Percentiles rank a stretch among this genome's conserved stretches.
Conservation (phyloP, 148 eudicot genomes). For the Arctostaphylos glauca region DNA sequence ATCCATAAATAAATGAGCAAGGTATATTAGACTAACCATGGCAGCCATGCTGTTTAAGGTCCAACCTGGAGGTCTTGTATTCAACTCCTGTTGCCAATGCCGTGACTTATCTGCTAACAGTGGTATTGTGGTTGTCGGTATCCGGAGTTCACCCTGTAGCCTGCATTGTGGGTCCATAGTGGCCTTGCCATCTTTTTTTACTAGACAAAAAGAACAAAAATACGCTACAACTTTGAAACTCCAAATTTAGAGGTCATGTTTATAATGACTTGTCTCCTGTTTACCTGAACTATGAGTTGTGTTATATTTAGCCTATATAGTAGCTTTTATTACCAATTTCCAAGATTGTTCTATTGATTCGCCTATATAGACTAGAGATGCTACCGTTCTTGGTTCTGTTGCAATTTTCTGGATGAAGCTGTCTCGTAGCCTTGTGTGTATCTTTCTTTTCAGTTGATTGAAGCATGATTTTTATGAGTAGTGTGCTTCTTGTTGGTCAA, state of each 20-base stretch:
- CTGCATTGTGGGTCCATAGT: background rate
- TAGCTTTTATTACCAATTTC: background rate
- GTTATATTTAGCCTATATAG: background rate
- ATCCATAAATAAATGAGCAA: too few species aligned
- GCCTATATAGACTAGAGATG: background rate
- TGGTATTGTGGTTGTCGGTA: too few species aligned
- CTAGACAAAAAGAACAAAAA: background rate
- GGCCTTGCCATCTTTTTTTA: background rate
- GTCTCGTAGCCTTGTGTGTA: background rate
- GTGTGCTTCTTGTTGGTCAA: background rate
- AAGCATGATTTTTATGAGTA: background rate
- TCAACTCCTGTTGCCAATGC: too few species aligned
- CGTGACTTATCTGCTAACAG: too few species aligned
- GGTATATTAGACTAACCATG: too few species aligned
- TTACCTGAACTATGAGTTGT: background rate
- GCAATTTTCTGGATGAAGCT: background rate
- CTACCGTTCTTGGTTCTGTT: background rate
- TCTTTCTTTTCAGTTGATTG: conserved; percentile 3
- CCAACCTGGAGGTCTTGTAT: too few species aligned
- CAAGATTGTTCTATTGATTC: background rate
- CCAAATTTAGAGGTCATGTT: background rate
- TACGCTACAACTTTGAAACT: background rate
- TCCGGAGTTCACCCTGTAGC: too few species aligned
- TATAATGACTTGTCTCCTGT: background rate
- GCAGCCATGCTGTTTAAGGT: too few species aligned